Evolutionary conservation across 306 rosid genomes (phyloP), one percentile per base, ranked within the genome.

Genomic region (Quercus agrifolia): DNA sequence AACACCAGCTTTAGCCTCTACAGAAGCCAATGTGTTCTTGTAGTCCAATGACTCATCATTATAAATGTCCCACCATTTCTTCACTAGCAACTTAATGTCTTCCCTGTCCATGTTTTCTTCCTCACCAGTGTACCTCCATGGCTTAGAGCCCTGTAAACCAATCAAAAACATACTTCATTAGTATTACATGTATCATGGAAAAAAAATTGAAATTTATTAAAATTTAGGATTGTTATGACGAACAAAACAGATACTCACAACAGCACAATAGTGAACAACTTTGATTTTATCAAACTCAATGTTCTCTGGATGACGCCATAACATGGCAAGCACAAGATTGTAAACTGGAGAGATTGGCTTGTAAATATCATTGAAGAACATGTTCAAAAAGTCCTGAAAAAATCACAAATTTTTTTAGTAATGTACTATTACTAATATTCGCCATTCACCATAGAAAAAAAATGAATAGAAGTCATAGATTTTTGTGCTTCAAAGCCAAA

Each of bases 231-330:
- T 7, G 0, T 7, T 10, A 21, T 3, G 1, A 12, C 0, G 0
- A 10, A 12, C 54, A 49, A 49, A 49, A 5, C 1, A 1, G 2
- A 30, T 20, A 87, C 98, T 93, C 73, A 90, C 97, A 3, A 83
- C 82, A 73, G 98, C 94, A 75, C 98, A 94, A 3, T 92, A 92
- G 80, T 94, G 97, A 51, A 87, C 97, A 5, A 94, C 98, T 75
- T 94, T 82, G 27, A 88, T 92, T 52, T 87, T 74, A 10, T 89
- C 81, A 10, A 94, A 86, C 2, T 90, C 79, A 9, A 94, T 84
- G 20, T 92, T 91, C 57, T 88, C 92, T 0, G 96, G 92, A 78
- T 94, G 98, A 19, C 92, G 97, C 97, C 98, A 92, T 4, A 94
- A 6, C 96, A 90, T 83, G 56, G 97, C 96, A 77, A 94, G 8